These are phyloP conservation scores for Xylaria sp. DNA, from an alignment of 2,329 filamentous ascomycete genomes.

Conservation along the genomic window DNA sequence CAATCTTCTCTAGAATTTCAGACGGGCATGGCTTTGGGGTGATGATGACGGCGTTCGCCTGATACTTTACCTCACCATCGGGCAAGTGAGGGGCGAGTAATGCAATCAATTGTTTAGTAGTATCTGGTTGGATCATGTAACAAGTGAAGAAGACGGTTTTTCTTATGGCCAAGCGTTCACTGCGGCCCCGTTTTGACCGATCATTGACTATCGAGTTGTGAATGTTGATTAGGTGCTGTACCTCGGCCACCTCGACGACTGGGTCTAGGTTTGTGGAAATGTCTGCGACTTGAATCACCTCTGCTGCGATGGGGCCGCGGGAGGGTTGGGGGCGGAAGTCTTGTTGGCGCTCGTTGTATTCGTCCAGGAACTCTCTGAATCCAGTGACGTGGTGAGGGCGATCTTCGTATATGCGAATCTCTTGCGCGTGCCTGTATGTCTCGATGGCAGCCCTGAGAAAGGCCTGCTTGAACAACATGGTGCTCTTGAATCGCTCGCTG, in stretches of 20 bases:
- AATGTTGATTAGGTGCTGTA: conserved; percentile 88
- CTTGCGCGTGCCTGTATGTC: conserved; percentile 85
- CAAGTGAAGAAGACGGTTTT: conserved; percentile 92
- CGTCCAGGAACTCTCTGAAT: conserved; percentile 85
- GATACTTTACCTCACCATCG: conserved; percentile 77
- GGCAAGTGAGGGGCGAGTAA: conserved; percentile 75
- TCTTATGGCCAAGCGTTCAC: conserved; percentile 74
- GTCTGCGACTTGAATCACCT: conserved; percentile 89
- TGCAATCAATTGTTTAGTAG: conserved; percentile 77
- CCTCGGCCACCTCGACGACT: conserved; percentile 51
- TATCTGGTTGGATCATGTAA: conserved; percentile 80
- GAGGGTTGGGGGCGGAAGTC: conserved; percentile 61
- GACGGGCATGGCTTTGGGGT: conserved; percentile 79
- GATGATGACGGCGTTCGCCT: conserved; percentile 93
- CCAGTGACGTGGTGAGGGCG: conserved; percentile 75
- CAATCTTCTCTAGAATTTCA: conserved; percentile 82
- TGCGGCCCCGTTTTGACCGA: conserved; percentile 52
- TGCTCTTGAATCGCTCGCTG: conserved; percentile 81
- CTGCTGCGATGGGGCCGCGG: conserved; percentile 75
- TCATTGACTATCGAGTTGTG: conserved; percentile 75
- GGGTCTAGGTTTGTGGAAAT: conserved; percentile 65
- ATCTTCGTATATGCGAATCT: conserved; percentile 81
- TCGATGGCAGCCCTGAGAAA: conserved; percentile 84
- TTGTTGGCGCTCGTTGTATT: conserved; percentile 73
- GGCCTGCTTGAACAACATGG: conserved; percentile 91